phyloP scores from a whole-genome alignment of 257 asterid genomes.

The Solanum clarkiae region DNA sequence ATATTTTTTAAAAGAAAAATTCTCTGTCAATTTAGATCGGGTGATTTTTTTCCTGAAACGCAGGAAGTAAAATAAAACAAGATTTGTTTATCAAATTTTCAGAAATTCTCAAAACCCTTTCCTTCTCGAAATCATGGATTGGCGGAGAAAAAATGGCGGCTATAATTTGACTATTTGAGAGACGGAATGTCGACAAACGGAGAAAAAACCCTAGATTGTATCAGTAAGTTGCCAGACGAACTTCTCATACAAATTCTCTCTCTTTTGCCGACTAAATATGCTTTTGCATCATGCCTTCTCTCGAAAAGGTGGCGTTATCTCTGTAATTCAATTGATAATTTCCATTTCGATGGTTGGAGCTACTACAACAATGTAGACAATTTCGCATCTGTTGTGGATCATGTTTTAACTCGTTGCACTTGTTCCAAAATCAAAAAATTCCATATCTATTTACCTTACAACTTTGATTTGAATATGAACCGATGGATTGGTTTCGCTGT shows the following conservation, averaged over 20 bases:
- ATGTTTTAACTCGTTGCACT: background rate
- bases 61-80: no score
- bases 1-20: no score
- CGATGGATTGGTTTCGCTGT: background rate
- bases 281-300: background rate
- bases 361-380: background rate
- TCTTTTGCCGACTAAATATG: background rate
- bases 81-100: no score
- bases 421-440: background rate
- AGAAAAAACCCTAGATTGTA: background rate
- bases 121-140: no score
- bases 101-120: no score
- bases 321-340: background rate
- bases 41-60: no score
- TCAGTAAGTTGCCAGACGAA: background rate
- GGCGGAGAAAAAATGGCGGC: background rate
- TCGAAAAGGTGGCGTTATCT: background rate
- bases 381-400: background rate
- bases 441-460: background rate
- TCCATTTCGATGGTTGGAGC: background rate
- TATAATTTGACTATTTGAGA: background rate
- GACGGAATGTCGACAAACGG: background rate
- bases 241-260: background rate
- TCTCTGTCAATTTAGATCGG: no score
- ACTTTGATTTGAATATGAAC: background rate